Evolutionary conservation across 306 rosid species (phyloP).

Genomic region (Ormosia emarginata): DNA sequence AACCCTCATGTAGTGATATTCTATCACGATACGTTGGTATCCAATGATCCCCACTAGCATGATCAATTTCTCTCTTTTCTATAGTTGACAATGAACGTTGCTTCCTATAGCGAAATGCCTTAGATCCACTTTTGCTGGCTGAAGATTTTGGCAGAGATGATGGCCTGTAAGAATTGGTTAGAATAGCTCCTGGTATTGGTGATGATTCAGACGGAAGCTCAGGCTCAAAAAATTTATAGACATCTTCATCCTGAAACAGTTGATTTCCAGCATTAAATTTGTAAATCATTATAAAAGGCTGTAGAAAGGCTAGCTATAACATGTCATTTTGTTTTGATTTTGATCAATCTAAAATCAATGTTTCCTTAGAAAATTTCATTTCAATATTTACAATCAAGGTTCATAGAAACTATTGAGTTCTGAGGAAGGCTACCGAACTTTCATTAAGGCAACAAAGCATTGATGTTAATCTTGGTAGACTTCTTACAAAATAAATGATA

Average conservation of each 20-base stretch:
- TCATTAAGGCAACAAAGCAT: not conserved
- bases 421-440: not conserved
- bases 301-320: not conserved
- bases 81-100: constrained; percentile 67
- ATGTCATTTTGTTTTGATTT: not conserved
- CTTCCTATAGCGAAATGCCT: constrained; percentile 54
- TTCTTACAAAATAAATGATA: not conserved
- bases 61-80: constrained; percentile 47
- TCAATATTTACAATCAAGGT: not conserved
- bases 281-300: not conserved
- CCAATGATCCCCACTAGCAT: constrained; percentile 31
- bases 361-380: not conserved
- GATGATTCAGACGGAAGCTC: constrained; percentile 71
- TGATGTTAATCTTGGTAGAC: not conserved
- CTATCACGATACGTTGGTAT: constrained; percentile 43
- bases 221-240: constrained; percentile 84
- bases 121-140: constrained; percentile 38
- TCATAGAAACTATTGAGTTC: not conserved
- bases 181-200: constrained; percentile 33
- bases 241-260: constrained; percentile 78
- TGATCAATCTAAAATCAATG: not conserved
- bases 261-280: not conserved
- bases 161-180: constrained; percentile 32
- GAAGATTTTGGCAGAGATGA: constrained; percentile 47
- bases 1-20: constrained; percentile 60